phyloP scores from a whole-genome alignment of 371 early-diverging fungal species.

The Lichtheimia hyalospora region DNA sequence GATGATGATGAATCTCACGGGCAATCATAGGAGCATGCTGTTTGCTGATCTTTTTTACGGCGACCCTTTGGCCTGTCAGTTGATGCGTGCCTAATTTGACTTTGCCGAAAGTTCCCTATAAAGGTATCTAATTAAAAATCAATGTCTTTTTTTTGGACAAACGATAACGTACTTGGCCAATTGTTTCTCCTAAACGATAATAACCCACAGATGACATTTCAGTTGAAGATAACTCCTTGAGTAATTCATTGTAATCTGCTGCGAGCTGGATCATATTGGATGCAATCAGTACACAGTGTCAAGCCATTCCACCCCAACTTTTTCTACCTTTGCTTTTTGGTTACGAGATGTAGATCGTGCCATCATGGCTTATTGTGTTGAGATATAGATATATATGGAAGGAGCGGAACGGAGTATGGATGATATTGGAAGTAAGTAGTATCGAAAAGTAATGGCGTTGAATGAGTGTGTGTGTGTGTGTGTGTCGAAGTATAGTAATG shows the following conservation, averaged over 20 bases:
- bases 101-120: constrained; percentile 82
- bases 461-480: neutral
- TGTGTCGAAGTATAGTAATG: neutral
- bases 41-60: constrained; percentile 85
- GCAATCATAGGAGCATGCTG: constrained; percentile 71
- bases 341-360: constrained; percentile 11
- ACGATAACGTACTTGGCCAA: constrained; percentile 21
- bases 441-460: neutral
- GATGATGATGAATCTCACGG: constrained; percentile 90
- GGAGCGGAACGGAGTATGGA: constrained; percentile 15
- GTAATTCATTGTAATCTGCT: constrained; percentile 28
- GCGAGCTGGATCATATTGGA: constrained; percentile 16
- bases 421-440: neutral
- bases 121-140: neutral
- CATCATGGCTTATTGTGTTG: neutral
- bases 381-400: constrained; percentile 8
- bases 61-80: constrained; percentile 80
- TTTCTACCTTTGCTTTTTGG: constrained; percentile 25
- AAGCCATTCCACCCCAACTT: neutral
- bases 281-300: neutral
- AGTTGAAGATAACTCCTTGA: constrained; percentile 24
- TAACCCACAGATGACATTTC: constrained; percentile 24
- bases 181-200: constrained; percentile 23
- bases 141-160: neutral
- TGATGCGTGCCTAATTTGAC: constrained; percentile 80